Evolutionary conservation across 345 rosid genomes (phyloP), one percentile per base, ranked within the genome.

Genomic region (Durio zibethinus): DNA sequence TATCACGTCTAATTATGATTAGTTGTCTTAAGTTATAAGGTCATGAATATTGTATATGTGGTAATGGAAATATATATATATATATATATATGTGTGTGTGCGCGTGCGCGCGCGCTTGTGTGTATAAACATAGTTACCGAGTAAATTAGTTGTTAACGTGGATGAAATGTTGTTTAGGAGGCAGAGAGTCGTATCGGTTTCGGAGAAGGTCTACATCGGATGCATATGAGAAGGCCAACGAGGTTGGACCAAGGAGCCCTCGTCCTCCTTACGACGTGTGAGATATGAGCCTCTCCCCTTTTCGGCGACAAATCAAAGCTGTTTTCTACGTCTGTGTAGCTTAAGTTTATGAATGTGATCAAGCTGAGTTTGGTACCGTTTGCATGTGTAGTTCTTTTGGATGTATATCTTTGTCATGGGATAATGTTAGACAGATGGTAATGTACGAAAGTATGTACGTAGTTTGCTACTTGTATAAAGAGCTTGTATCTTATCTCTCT

Each of bases 211-310:
- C 98, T 7, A 78, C 90, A 15, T 92, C 97, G 54, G 97, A 96
- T 21, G 92, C 91, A 2, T 84, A 82, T 67, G 94, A 93, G 84
- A 90, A 91, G 90, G 80, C 79, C 54, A 84, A 82, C 52, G 94
- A 82, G 87, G 87, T 16, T 88, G 87, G 93, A 89, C 84, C 89
- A 83, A 78, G 93, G 85, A 85, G 84, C 86, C 79, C 94, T 88
- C 27, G 87, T 91, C 74, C 98, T 96, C 83, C 97, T 89, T 86
- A 86, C 86, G 87, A 92, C 89, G 79, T 89, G 86, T 96, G 98
- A 96, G 76, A 80, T 85, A 50, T 84, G 84, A 89, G 73, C 18
- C 35, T 33, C 73, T 42, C 4, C 21, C 16, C 20, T 56, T 4
- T 25, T 43, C 8, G 60, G n/a, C 27, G 68, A 59, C 27, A 43